Evolutionary conservation across 148 eudicot species (phyloP).

Genomic region (Spergularia bocconei): DNA sequence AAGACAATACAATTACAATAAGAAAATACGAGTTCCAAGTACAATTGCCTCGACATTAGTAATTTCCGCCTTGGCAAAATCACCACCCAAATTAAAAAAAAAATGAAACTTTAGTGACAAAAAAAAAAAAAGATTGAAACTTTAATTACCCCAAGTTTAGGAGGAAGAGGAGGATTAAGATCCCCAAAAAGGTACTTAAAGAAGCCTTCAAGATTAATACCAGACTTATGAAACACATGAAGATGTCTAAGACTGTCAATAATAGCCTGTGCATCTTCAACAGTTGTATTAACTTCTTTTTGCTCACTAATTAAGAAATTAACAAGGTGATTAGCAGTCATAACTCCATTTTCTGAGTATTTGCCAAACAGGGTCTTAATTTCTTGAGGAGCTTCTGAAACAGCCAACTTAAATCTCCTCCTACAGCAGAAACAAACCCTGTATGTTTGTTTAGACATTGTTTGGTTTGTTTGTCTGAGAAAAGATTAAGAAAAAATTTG

Average conservation of each 20-base stretch:
- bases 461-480: neutral
- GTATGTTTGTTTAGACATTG: constrained; percentile 59
- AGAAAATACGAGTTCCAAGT: too few relatives aligned
- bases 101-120: neutral
- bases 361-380: constrained; percentile 47
- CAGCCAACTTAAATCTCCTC: constrained; percentile 63
- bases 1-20: too few relatives aligned
- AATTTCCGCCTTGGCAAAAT: too few relatives aligned
- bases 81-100: too few relatives aligned
- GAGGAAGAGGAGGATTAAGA: constrained; percentile 58
- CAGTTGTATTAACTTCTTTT: constrained; percentile 43
- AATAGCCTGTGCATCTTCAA: constrained; percentile 51
- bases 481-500: constrained; percentile 4
- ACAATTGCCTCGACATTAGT: too few relatives aligned
- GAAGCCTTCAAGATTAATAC: constrained; percentile 58
- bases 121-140: neutral
- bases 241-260: constrained; percentile 48
- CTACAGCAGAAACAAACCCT: constrained; percentile 77
- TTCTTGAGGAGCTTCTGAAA: constrained; percentile 67
- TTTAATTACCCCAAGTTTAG: constrained; percentile 44
- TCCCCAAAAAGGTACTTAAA: constrained; percentile 62
- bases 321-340: constrained; percentile 59
- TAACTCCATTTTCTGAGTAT: constrained; percentile 68
- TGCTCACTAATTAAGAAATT: constrained; percentile 71
- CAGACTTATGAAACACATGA: constrained; percentile 49